Evolutionary conservation across 1,139 yeast species (phyloP), one percentile per base, ranked within the genome.

Genomic region (Candida sanyaensis): DNA sequence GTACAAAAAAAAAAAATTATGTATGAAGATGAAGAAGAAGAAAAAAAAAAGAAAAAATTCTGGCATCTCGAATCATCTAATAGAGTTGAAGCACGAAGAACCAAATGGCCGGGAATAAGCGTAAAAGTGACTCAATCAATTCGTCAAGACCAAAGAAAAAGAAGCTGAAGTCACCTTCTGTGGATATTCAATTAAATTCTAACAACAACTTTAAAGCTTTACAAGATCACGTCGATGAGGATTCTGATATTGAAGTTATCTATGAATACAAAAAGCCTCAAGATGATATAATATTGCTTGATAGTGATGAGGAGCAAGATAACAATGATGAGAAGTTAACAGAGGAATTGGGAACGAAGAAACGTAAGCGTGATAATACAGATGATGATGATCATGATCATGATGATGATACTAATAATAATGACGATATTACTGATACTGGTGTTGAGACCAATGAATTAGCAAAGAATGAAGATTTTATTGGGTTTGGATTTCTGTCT

Each of bases 401-500:
- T 57, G 27, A 30, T 26, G 27, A 11, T 17, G 50, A 55, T 37
- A 41, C 45, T n/a, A 30, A 36, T 6, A 13, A 12, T 8, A 12
- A 11, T 36, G 39, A 26, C 4, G 28, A 26, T 26, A 26, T 26
- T 26, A 26, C 28, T 26, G 28, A 26, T 26, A 26, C 2, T 26
- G 9, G 9, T 26, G 9, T 8, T 26, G 28, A 36, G 17, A n/a
- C 39, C 24, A 61, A 62, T 47, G 81, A 75, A 42, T 62, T 82
- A 12, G 64, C 79, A 1, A 70, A 71, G 31, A 81, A 83, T 54
- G 77, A 69, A 36, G 88, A 84, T 53, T 84, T 80, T 59, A 84
- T 84, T 30, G 83, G 81, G 3, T 77, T 84, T 61, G 86, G 83
- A 11, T 76, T 80, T 53, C 73, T 78, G 12, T 70, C 77, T 4